phyloP scores from a whole-genome alignment of 1,139 yeast genomes.

The Diutina mesorugosa region DNA sequence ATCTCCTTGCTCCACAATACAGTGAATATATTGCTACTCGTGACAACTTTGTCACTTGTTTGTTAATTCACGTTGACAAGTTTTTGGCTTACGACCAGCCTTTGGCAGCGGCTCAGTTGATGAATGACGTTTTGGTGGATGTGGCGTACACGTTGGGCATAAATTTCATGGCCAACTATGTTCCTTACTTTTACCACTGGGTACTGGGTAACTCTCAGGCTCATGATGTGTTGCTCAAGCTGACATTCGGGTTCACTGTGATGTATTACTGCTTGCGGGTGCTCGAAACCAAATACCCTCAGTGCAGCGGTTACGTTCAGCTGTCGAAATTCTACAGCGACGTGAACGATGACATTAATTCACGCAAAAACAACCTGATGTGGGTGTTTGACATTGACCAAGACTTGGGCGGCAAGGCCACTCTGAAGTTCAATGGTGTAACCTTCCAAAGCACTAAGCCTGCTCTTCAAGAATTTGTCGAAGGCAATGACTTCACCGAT shows the following conservation, averaged over 20 bases:
- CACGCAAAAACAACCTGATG: constrained; percentile 14
- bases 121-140: constrained; percentile 16
- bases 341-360: constrained; percentile 16
- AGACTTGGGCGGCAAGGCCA: neutral
- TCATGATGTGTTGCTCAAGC: constrained; percentile 11
- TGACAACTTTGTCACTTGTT: constrained; percentile 23
- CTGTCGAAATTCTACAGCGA: constrained; percentile 14
- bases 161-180: constrained; percentile 31
- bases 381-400: constrained; percentile 13
- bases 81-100: constrained; percentile 15
- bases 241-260: constrained; percentile 5
- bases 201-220: constrained; percentile 16
- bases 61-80: constrained; percentile 21
- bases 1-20: constrained; percentile 18
- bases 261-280: neutral
- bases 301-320: constrained; percentile 13
- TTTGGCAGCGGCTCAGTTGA: constrained; percentile 10
- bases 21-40: constrained; percentile 23
- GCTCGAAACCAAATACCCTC: neutral
- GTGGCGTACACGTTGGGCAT: constrained; percentile 27
- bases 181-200: constrained; percentile 40
- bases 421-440: neutral
- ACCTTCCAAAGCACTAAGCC: constrained; percentile 9
- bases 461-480: constrained; percentile 18
- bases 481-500: constrained; percentile 18